A percentile compares a stretch with the other conserved stretches of the same genome.
Conservation (phyloP, 1,139 yeast genomes). For the Pichia sp. region DNA sequence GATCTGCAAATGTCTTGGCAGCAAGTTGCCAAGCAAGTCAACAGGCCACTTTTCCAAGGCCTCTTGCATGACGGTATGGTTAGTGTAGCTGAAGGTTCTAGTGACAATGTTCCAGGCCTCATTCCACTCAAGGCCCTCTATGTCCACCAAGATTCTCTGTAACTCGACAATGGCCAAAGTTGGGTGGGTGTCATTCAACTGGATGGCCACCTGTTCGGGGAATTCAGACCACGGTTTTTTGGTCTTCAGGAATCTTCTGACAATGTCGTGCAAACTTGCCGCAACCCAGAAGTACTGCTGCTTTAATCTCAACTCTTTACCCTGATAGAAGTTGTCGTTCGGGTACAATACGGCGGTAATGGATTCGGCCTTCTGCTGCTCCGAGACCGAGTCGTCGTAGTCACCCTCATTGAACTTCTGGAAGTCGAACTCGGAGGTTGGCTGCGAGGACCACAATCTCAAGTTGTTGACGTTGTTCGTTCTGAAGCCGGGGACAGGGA, state of each 20-base stretch:
- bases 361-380: conserved; percentile 86
- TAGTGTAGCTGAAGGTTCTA: conserved; percentile 82
- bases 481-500: conserved; percentile 89
- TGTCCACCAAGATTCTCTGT: conserved; percentile 79
- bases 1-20: conserved; percentile 91
- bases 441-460: conserved; percentile 87
- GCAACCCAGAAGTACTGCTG: conserved; percentile 98
- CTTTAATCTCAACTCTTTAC: conserved; percentile 87
- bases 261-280: conserved; percentile 87
- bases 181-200: conserved; percentile 93
- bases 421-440: conserved; percentile 89
- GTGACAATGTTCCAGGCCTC: conserved; percentile 84
- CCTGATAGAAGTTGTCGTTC: conserved; percentile 85
- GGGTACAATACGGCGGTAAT: conserved; percentile 91
- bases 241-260: conserved; percentile 82
- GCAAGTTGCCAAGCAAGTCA: conserved; percentile 65
- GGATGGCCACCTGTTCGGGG: conserved; percentile 85
- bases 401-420: conserved; percentile 90
- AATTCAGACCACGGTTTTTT: conserved; percentile 78
- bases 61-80: conserved; percentile 92
- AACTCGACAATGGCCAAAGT: conserved; percentile 87
- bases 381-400: conserved; percentile 76
- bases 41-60: conserved; percentile 97
- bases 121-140: conserved; percentile 77
- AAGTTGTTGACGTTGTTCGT: conserved; percentile 83